Percentiles rank a stretch among this genome's conserved stretches.
These are phyloP conservation scores for Colletotrichum incanum DNA, from an alignment of 2,329 filamentous ascomycete species.

Conservation along the genomic window DNA sequence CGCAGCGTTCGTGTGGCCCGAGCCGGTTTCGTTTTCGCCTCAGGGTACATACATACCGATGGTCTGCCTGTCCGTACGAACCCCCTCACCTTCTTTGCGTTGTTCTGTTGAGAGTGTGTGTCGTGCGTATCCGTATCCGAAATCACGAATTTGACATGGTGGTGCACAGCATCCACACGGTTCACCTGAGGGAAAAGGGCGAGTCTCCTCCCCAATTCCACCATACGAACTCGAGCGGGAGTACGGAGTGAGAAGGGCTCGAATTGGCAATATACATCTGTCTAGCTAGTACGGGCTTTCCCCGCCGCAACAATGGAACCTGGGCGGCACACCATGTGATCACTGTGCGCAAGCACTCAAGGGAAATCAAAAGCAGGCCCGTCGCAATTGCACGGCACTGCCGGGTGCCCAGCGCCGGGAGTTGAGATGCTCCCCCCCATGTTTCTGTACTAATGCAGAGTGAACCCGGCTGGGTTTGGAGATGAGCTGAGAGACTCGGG, in stretches of 20 bases:
- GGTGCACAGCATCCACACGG: background rate
- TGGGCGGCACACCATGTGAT: background rate
- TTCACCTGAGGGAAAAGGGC: constrained; percentile 3
- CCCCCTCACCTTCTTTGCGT: too few species aligned
- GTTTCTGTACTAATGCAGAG: constrained; percentile 3
- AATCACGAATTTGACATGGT: background rate
- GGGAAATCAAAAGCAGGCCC: background rate
- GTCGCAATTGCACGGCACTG: constrained; percentile 9
- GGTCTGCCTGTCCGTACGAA: too few species aligned
- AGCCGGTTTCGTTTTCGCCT: constrained; percentile 1
- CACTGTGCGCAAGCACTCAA: background rate
- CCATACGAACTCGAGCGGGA: background rate
- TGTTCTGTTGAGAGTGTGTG: background rate
- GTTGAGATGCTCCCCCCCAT: constrained; percentile 10
- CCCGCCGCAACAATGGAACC: constrained; percentile 5
- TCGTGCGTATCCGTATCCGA: background rate
- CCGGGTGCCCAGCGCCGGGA: constrained; percentile 8
- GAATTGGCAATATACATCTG: too few species aligned
- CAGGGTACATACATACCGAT: background rate
- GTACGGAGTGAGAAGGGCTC: too few species aligned
- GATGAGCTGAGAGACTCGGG: constrained; percentile 7
- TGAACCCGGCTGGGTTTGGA: constrained; percentile 3
- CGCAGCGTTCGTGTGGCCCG: background rate
- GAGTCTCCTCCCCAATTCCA: background rate
- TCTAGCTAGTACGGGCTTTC: background rate